A percentile compares a stretch with the other conserved stretches of the same genome.
These are phyloP conservation scores for Fonsecaea multimorphosa DNA, from an alignment of 2,329 filamentous ascomycete species.

Conservation along the genomic window DNA sequence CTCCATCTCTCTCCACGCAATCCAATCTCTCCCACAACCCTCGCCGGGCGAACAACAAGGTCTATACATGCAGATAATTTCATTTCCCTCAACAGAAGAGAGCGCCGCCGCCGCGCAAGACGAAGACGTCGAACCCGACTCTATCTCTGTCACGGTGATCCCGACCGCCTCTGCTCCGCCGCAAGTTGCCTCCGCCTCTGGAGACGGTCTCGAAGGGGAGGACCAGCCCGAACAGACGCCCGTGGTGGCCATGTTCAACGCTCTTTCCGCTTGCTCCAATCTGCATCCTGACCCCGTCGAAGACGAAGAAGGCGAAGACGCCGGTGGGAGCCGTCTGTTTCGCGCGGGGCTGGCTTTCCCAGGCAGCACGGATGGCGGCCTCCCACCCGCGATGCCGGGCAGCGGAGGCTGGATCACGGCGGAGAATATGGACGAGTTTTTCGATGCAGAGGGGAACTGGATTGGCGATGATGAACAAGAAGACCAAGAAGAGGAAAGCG, in stretches of 20 bases:
- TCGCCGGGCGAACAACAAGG: slow-evolving; percentile 45
- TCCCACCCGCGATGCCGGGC: slow-evolving; percentile 56
- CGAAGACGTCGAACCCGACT: slow-evolving; percentile 51
- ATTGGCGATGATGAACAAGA: slow-evolving; percentile 63
- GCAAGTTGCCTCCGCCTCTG: slow-evolving; percentile 36
- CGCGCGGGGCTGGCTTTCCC: slow-evolving; percentile 48
- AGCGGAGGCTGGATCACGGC: slow-evolving; percentile 72
- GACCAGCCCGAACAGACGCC: slow-evolving; percentile 47
- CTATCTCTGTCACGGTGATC: slow-evolving; percentile 52
- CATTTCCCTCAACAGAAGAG: slow-evolving; percentile 42
- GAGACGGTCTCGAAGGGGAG: slow-evolving; percentile 37
- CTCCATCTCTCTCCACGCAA: slow-evolving; percentile 56
- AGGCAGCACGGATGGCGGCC: slow-evolving; percentile 45
- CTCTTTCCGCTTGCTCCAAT: slow-evolving; percentile 56
- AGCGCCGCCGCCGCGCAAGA: slow-evolving; percentile 38
- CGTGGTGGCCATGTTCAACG: slow-evolving; percentile 51
- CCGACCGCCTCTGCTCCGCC: slow-evolving; percentile 42
- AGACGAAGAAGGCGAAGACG: slow-evolving; percentile 47
- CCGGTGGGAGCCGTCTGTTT: slow-evolving; percentile 44
- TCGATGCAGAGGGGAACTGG: slow-evolving; percentile 82
- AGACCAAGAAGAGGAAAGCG: slow-evolving; percentile 56
- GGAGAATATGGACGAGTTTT: slow-evolving; percentile 85
- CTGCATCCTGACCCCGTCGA: slow-evolving; percentile 55
- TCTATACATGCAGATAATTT: slow-evolving; percentile 56
- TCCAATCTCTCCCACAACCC: slow-evolving; percentile 52